Evolutionary conservation across 225 moss, liverwort and hornwort genomes (phyloP).

Genomic region (Physcomitrellopsis africana): DNA sequence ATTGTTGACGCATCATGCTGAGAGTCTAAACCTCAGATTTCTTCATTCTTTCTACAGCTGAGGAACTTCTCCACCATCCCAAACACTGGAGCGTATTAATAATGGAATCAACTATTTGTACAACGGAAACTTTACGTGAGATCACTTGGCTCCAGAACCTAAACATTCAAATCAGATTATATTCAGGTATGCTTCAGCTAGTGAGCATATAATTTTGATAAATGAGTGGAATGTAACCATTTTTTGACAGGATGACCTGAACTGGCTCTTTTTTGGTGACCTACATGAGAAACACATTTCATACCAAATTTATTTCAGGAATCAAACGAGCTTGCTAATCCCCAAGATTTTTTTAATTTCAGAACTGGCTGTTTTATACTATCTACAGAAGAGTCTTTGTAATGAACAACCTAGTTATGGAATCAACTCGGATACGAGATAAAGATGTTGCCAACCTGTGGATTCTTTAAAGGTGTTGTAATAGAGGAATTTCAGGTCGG

Average conservation of each 20-base stretch:
- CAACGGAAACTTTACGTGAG: not conserved
- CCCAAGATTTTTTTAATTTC: no score
- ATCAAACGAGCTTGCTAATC: no score
- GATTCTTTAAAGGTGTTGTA: constrained; percentile 10
- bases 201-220: constrained; percentile 1
- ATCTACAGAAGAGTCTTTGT: not conserved
- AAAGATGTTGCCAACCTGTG: constrained; percentile 26
- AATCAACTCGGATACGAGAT: not conserved
- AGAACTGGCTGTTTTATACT: not conserved
- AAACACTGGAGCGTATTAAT: constrained; percentile 34
- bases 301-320: not conserved
- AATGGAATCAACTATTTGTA: constrained; percentile 10
- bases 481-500: constrained; percentile 11
- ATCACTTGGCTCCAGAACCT: not conserved
- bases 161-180: not conserved
- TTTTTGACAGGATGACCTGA: constrained; percentile 22
- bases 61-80: constrained; percentile 54
- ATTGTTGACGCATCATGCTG: constrained; percentile 13
- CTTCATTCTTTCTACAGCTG: constrained; percentile 39
- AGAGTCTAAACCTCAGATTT: constrained; percentile 30
- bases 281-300: constrained; percentile 26
- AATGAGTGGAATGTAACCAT: constrained; percentile 35
- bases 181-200: not conserved
- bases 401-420: not conserved
- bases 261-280: constrained; percentile 26